Base-by-base conservation (phyloP, 371 early-diverging fungal species). In the Fennellomyces sp. region DNA sequence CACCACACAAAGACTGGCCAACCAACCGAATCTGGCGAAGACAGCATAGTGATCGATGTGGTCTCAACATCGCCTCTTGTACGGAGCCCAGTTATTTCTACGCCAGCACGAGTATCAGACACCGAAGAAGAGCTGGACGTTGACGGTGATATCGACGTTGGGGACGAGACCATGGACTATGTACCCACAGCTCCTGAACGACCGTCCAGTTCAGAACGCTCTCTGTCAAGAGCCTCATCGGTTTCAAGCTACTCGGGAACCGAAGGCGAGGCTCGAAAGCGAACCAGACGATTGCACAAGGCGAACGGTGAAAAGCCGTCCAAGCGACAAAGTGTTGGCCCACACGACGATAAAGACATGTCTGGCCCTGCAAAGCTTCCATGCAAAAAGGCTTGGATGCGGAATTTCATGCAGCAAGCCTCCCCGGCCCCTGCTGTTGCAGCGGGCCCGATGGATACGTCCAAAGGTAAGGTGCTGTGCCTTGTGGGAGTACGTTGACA, bases 1-100 rank as follows among this genome's bases (percentile, higher is more conserved):
- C 19, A 54, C 5, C 27, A 5, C 10, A 28, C n/a, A 5, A n/a
- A 29, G 35, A 45, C 17, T 6, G 57, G 26, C 17, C 17, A 42
- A 21, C 53, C 61, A 13, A 38, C 64, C 21, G 61, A 56, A 19
- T 64, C 68, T 51, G 58, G 41, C 8, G 66, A 65, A 23, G 70
- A 70, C 21, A 65, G 49, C 15, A 31, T 66, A 23, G 68, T 63
- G 26, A 66, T 68, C 29, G 71, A 65, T 53, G 51, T 67, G 31
- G 25, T 60, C 1, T 66, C 73, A 10, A 67, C 60, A 7, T 67
- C 67, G 10, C 67, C 67, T 4, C 12, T 58, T 19, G 54, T 27
- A 29, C 30, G 53, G 0, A 67, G 56, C 25, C 65, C 65, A n/a
- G 52, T 48, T 8, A 60, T 65, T 21, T 15, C 58, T 21, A 41